Evolutionary conservation across 805 yeast species (phyloP).

Genomic region (Candida bentonensis): DNA sequence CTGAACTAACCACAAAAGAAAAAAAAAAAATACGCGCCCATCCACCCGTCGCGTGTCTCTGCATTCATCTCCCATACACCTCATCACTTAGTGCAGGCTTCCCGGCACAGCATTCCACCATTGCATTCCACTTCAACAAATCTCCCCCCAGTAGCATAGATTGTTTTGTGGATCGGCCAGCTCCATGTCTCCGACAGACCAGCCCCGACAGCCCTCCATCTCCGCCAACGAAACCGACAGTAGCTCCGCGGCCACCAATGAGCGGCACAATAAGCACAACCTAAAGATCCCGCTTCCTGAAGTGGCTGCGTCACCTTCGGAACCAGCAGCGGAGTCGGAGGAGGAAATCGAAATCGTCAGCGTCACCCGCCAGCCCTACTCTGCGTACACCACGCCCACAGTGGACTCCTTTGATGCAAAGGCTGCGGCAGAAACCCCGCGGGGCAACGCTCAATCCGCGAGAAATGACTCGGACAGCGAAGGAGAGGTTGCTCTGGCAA

Average conservation of each 20-base stretch:
- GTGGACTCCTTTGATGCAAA: background rate
- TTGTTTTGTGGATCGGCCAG: no score
- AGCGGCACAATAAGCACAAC: background rate
- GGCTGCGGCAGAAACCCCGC: background rate
- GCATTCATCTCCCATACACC: no score
- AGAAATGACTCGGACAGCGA: background rate
- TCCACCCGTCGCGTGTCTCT: no score
- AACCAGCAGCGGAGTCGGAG: background rate
- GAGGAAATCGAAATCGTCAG: background rate
- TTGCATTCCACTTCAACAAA: no score
- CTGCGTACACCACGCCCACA: background rate
- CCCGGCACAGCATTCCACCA: no score
- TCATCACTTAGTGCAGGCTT: no score
- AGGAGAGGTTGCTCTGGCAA: background rate
- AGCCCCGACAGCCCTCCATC: background rate
- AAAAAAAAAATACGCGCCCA: no score
- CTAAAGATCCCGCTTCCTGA: background rate
- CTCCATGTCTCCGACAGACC: no score
- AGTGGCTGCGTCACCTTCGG: background rate
- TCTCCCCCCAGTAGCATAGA: no score
- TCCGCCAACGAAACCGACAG: background rate
- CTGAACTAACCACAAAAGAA: no score
- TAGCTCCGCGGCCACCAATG: no score
- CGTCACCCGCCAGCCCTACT: conserved; percentile 1
- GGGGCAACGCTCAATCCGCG: background rate